These are phyloP conservation scores for Quercus berberidifolia DNA, from an alignment of 306 rosid genomes.

Conservation along the genomic window DNA sequence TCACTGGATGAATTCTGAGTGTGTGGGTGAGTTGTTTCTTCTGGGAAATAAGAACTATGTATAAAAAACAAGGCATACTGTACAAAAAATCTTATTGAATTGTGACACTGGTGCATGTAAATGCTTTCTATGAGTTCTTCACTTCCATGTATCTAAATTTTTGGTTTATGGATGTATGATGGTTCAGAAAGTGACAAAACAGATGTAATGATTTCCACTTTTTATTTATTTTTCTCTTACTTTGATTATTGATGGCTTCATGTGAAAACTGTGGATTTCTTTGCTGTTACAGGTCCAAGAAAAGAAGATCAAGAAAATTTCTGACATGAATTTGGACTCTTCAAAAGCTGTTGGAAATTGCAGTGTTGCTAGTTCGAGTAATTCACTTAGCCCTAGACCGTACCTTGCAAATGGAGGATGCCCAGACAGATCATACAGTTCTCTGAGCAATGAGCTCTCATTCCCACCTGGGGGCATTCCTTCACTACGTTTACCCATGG, in stretches of 20 bases:
- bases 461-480: constrained; percentile 82
- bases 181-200: neutral
- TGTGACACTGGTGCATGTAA: neutral
- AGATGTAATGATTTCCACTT: neutral
- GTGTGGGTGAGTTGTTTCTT: too few species aligned
- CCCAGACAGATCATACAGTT: constrained; percentile 50
- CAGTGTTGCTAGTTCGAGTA: constrained; percentile 79
- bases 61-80: neutral
- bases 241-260: constrained; percentile 15
- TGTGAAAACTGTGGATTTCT: constrained; percentile 14
- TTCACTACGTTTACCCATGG: constrained; percentile 75
- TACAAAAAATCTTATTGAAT: neutral
- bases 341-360: constrained; percentile 75
- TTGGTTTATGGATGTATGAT: neutral
- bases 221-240: constrained; percentile 10
- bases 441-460: constrained; percentile 57
- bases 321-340: constrained; percentile 82
- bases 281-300: constrained; percentile 75
- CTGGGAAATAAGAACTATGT: too few species aligned
- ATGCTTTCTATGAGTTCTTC: neutral
- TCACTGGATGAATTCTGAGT: neutral
- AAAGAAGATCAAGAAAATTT: constrained; percentile 92
- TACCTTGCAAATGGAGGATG: constrained; percentile 81
- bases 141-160: neutral
- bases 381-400: constrained; percentile 50